Conservation (phyloP, 75 land plant species). For the Selaginella tamariscina region DNA sequence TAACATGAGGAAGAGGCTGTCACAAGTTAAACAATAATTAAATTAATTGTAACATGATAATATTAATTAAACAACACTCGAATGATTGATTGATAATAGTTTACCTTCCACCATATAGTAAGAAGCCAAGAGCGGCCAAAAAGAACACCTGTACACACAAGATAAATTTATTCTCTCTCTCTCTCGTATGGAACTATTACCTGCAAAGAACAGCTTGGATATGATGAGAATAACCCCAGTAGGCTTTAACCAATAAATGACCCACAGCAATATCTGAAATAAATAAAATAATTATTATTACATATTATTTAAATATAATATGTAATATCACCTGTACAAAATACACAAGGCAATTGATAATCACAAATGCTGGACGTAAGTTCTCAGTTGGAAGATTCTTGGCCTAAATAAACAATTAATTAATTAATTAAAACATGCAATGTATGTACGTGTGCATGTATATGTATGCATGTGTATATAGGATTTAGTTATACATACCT, state of each 20-base stretch:
- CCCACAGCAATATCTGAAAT: conserved; percentile 2
- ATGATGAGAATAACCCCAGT: neutral
- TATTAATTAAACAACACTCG: neutral
- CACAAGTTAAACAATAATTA: neutral
- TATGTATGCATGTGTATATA: neutral
- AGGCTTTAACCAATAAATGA: conserved; percentile 5
- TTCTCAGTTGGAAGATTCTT: neutral
- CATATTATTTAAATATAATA: neutral
- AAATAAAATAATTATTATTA: neutral
- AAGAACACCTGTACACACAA: conserved; percentile 6
- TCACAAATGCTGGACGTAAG: neutral
- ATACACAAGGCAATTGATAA: neutral
- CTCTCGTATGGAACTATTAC: neutral
- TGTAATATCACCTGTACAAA: neutral
- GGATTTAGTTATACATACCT: conserved; percentile 27
- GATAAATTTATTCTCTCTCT: neutral
- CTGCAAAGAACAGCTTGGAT: conserved; percentile 7
- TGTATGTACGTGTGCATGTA: neutral
- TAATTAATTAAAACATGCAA: too few relatives aligned
- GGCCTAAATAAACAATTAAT: conserved; percentile 2
- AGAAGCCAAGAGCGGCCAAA: neutral
- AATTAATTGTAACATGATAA: neutral
- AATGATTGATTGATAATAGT: neutral
- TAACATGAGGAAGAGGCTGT: conserved; percentile 4
- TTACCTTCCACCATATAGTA: conserved; percentile 11